Conservation (phyloP, 2,329 filamentous ascomycete species). For the Diaporthe sp. region DNA sequence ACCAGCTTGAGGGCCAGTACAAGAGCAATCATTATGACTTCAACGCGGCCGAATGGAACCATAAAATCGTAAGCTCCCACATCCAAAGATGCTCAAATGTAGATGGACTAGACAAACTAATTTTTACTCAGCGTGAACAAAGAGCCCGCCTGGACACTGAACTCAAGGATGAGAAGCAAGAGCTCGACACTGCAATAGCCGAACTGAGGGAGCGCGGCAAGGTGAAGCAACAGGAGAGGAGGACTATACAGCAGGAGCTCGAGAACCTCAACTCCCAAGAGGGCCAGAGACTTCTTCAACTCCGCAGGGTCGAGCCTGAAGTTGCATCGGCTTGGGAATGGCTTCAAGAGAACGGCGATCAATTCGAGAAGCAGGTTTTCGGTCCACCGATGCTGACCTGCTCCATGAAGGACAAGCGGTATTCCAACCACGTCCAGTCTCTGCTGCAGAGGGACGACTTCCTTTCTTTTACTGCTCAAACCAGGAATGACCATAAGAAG, state of each 20-base stretch:
- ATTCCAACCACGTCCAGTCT: constrained; percentile 68
- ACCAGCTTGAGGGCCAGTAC: constrained; percentile 71
- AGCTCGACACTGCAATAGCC: constrained; percentile 41
- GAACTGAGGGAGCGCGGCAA: constrained; percentile 58
- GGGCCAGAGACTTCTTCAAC: constrained; percentile 78
- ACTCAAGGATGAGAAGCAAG: constrained; percentile 40
- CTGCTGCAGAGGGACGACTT: constrained; percentile 66
- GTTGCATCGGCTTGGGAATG: constrained; percentile 82
- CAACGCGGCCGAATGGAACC: constrained; percentile 78
- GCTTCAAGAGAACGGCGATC: constrained; percentile 77
- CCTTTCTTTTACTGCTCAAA: constrained; percentile 82
- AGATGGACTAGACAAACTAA: constrained; percentile 8
- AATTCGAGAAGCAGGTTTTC: constrained; percentile 82
- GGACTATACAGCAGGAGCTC: constrained; percentile 61
- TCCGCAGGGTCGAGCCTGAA: constrained; percentile 73
- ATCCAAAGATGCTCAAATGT: not conserved
- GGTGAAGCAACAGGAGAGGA: constrained; percentile 54
- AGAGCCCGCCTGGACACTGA: constrained; percentile 34
- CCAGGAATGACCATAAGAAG: constrained; percentile 78
- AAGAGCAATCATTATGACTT: constrained; percentile 75
- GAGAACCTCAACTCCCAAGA: constrained; percentile 77
- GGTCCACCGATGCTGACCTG: constrained; percentile 86
- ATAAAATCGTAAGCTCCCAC: constrained; percentile 65
- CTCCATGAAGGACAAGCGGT: constrained; percentile 79
- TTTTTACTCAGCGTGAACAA: constrained; percentile 32